Evolutionary conservation across 2,329 filamentous ascomycete species (phyloP).

Genomic region (Pseudocercospora eumusae): DNA sequence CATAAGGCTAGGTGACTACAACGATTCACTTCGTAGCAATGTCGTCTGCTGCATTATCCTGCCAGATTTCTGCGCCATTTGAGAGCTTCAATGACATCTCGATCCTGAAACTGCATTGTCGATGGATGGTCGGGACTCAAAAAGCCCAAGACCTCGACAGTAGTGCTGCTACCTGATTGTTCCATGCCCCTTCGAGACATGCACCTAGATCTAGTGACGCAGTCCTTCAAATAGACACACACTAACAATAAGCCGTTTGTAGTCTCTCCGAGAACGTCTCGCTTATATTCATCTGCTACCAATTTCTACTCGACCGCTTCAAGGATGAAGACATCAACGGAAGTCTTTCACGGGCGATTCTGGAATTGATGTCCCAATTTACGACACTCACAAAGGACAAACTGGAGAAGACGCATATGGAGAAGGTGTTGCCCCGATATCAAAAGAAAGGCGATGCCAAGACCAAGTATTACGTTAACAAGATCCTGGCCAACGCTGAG

Average conservation of each 20-base stretch:
- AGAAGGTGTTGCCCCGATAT: constrained; percentile 64
- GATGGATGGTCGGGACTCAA: background rate
- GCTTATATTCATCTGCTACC: constrained; percentile 51
- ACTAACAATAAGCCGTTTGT: constrained; percentile 16
- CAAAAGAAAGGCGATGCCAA: constrained; percentile 66
- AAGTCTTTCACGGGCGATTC: constrained; percentile 45
- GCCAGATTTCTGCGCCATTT: background rate
- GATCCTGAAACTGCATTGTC: background rate
- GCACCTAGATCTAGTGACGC: background rate
- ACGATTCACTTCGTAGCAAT: background rate
- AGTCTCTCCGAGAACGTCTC: constrained; percentile 36
- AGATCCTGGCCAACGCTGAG: constrained; percentile 51
- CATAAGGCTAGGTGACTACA: background rate
- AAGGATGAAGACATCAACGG: constrained; percentile 50
- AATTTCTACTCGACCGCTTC: constrained; percentile 52
- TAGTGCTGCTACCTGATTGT: background rate
- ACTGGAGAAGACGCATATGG: constrained; percentile 65
- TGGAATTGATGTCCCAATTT: constrained; percentile 61
- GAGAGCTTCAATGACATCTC: background rate
- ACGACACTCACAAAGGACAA: constrained; percentile 63
- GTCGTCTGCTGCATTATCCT: background rate
- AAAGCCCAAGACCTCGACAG: background rate
- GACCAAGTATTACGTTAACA: constrained; percentile 61
- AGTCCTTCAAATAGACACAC: background rate
- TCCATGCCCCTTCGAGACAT: background rate